Percentiles rank a stretch among this genome's conserved stretches.
Conservation (phyloP, 2,329 filamentous ascomycete species). For the Colletotrichum navitas region DNA sequence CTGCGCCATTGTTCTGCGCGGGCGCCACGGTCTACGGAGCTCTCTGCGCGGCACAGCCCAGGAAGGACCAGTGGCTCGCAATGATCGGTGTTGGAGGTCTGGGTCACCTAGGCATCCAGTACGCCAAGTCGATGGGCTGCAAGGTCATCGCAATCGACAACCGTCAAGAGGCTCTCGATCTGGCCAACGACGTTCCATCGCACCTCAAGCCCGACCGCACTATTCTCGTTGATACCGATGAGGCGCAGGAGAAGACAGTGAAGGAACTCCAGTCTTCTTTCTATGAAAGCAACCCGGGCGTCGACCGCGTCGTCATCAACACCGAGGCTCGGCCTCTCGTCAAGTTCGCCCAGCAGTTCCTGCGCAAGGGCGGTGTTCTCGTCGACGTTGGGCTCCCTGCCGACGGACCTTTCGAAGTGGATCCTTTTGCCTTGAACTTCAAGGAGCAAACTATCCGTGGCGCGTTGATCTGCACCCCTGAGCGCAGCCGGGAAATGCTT, state of each 20-base stretch:
- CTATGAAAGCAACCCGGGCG: constrained; percentile 42
- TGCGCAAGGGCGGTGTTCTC: constrained; percentile 41
- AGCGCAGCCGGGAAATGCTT: constrained; percentile 42
- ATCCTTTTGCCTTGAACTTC: constrained; percentile 43
- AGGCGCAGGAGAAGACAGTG: constrained; percentile 26
- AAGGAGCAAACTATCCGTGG: constrained; percentile 44
- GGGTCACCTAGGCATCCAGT: constrained; percentile 46
- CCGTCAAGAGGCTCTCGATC: constrained; percentile 39
- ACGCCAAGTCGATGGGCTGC: constrained; percentile 46
- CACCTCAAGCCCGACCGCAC: constrained; percentile 39
- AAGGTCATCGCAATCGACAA: constrained; percentile 46
- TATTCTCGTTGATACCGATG: constrained; percentile 37
- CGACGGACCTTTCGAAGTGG: constrained; percentile 42
- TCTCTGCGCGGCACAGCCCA: constrained; percentile 40
- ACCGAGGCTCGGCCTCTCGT: constrained; percentile 35
- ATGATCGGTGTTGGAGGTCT: constrained; percentile 47
- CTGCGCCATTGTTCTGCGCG: constrained; percentile 48
- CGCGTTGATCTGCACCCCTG: constrained; percentile 42
- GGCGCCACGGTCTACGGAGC: constrained; percentile 47
- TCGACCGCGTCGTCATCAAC: constrained; percentile 44
- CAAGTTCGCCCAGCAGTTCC: constrained; percentile 41
- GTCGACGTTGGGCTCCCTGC: constrained; percentile 41
- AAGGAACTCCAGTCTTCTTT: constrained; percentile 37
- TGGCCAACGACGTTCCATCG: constrained; percentile 36
- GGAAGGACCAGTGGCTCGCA: constrained; percentile 45